Percentiles rank a stretch among this genome's conserved stretches.
These are phyloP conservation scores for Tulasnella sp. DNA, from an alignment of 768 basidiomycete genomes.

Conservation along the genomic window DNA sequence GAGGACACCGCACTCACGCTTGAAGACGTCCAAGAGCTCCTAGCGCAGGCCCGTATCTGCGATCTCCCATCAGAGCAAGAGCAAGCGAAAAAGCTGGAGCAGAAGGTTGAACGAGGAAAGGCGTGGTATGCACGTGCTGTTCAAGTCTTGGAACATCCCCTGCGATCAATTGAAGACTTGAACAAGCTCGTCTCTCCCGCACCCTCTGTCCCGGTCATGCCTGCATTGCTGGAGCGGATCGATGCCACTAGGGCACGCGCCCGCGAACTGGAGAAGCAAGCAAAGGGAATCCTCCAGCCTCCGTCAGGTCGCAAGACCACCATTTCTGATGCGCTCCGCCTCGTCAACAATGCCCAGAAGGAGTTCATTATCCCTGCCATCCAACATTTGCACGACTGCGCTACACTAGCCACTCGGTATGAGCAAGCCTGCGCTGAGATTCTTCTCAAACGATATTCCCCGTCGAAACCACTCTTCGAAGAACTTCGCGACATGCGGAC, in stretches of 20 bases:
- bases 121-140: slow-evolving; percentile 68
- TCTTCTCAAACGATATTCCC: background rate
- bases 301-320: slow-evolving; percentile 47
- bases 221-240: slow-evolving; percentile 51
- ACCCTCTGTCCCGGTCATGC: slow-evolving; percentile 54
- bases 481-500: slow-evolving; percentile 61
- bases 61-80: slow-evolving; percentile 52
- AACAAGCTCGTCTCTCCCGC: slow-evolving; percentile 59
- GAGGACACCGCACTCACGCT: slow-evolving; percentile 57
- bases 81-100: slow-evolving; percentile 49
- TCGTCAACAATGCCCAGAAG: slow-evolving; percentile 59
- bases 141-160: slow-evolving; percentile 48
- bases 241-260: slow-evolving; percentile 54
- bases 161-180: slow-evolving; percentile 65
- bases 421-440: slow-evolving; percentile 12
- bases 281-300: slow-evolving; percentile 52
- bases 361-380: slow-evolving; percentile 62
- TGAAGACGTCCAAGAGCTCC: slow-evolving; percentile 61
- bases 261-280: slow-evolving; percentile 68
- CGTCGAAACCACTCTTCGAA: slow-evolving; percentile 45
- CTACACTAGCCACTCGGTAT: background rate
- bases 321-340: slow-evolving; percentile 53
- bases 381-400: slow-evolving; percentile 33
- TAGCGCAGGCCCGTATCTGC: slow-evolving; percentile 58
- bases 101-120: slow-evolving; percentile 52